These are phyloP conservation scores for Agastache rugosa DNA, from an alignment of 257 asterid genomes.

Conservation along the genomic window DNA sequence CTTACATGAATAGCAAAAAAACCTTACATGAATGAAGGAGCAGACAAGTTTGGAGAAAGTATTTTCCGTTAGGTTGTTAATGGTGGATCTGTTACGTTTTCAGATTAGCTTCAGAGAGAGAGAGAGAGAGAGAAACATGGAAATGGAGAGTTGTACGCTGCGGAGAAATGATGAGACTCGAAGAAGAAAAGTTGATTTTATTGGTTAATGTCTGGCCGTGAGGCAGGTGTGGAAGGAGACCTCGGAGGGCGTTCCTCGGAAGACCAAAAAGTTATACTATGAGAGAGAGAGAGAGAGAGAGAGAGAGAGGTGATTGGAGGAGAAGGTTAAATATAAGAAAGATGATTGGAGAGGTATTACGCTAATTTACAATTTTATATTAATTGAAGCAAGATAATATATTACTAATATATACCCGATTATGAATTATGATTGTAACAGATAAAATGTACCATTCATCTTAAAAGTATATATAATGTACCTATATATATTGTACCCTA, in stretches of 20 bases:
- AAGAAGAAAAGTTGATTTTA: background rate
- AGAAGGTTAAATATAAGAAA: background rate
- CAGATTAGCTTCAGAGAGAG: too few species aligned
- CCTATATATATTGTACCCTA: too few species aligned
- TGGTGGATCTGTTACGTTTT: background rate
- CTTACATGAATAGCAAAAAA: too few species aligned
- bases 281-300: background rate
- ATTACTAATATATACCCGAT: too few species aligned
- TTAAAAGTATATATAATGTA: too few species aligned
- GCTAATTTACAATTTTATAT: background rate
- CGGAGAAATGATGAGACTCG: background rate
- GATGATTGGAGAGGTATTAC: conserved; percentile 26
- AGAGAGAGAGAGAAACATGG: background rate
- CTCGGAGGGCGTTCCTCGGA: background rate
- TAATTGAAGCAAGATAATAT: too few species aligned
- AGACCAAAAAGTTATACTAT: conserved; percentile 1
- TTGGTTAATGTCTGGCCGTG: conserved; percentile 31
- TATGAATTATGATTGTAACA: too few species aligned
- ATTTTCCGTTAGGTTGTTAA: background rate
- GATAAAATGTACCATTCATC: too few species aligned
- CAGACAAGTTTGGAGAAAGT: background rate
- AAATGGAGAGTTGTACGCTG: background rate
- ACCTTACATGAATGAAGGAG: conserved; percentile 52
- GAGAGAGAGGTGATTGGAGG: conserved; percentile 7
- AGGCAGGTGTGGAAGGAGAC: background rate